phyloP scores from a whole-genome alignment of 148 eudicot genomes.

The Dysphania ambrosioides region DNA sequence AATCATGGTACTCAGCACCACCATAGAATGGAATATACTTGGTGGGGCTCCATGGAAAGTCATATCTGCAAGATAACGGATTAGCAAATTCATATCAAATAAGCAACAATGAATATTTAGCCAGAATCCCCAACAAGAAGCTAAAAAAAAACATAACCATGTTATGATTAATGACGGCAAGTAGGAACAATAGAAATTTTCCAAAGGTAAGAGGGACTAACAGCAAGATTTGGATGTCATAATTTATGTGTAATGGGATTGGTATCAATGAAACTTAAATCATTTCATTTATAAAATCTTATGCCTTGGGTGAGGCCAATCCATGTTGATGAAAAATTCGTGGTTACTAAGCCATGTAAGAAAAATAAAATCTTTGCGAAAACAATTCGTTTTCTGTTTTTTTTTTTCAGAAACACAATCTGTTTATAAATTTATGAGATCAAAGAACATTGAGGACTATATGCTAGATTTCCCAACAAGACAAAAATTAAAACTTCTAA shows the following conservation, averaged over 20 bases:
- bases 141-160: not conserved
- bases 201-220: not conserved
- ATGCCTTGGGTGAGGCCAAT: not conserved
- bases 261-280: not conserved
- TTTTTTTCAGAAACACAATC: not conserved
- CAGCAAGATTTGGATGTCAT: not conserved
- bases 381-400: too few species aligned
- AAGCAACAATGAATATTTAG: not conserved
- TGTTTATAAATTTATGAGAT: not conserved
- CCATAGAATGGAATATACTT: constrained; percentile 93
- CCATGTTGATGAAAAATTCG: not conserved
- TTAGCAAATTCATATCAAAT: not conserved
- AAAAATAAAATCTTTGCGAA: too few species aligned
- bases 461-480: not conserved
- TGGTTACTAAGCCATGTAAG: too few species aligned
- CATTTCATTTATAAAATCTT: not conserved
- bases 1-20: constrained; percentile 92
- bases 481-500: not conserved
- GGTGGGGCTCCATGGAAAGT: constrained; percentile 76
- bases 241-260: not conserved
- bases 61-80: constrained; percentile 53
- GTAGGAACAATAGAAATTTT: not conserved
- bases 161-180: not conserved
- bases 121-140: not conserved
- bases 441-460: not conserved